Conservation (phyloP, 805 yeast species). For the Pichia exigua region DNA sequence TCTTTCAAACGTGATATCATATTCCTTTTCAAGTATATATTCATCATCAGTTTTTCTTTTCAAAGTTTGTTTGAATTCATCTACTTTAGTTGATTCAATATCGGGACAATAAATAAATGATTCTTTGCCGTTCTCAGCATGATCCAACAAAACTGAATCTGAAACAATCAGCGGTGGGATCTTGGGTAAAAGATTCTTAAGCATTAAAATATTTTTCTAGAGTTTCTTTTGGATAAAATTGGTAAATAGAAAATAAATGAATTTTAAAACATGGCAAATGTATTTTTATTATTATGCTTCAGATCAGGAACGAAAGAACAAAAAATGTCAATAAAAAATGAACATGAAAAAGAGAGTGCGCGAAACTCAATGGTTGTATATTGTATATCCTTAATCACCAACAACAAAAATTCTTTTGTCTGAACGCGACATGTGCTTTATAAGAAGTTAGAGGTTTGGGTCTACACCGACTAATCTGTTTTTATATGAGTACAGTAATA, state of each 20-base stretch:
- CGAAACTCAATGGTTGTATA: too few relatives aligned
- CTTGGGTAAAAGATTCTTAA: neutral
- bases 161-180: constrained; percentile 1
- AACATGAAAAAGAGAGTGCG: too few relatives aligned
- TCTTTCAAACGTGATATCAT: constrained; percentile 43
- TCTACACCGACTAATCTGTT: too few relatives aligned
- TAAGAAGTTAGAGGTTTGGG: neutral
- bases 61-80: constrained; percentile 22
- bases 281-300: neutral
- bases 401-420: neutral
- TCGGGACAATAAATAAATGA: constrained; percentile 28
- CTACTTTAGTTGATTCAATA: constrained; percentile 1
- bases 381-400: neutral
- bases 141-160: constrained; percentile 1
- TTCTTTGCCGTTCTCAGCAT: constrained; percentile 6
- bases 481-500: neutral
- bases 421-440: neutral
- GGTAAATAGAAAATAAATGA: too few relatives aligned
- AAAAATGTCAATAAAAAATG: too few relatives aligned
- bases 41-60: constrained; percentile 25
- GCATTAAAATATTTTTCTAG: neutral
- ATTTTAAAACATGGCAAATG: neutral
- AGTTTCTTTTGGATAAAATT: too few relatives aligned
- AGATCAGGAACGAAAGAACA: neutral
- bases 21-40: constrained; percentile 16